Evolutionary conservation across 805 yeast genomes (phyloP).

Genomic region (Torulaspora microellipsoides): DNA sequence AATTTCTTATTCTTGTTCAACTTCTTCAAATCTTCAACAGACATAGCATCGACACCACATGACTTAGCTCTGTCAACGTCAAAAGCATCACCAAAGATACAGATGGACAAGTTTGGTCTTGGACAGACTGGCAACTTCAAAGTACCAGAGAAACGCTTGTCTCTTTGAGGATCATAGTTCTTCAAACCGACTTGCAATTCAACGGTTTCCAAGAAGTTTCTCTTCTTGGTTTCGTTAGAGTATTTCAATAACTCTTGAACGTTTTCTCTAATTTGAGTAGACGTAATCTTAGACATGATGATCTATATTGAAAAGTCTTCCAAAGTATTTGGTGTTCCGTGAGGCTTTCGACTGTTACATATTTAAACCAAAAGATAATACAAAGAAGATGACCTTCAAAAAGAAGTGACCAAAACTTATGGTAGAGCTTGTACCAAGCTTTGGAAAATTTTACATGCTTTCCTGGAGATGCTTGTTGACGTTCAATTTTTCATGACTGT

Average conservation of each 20-base stretch:
- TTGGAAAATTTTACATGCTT: constrained; percentile 2
- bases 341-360: constrained; percentile 43
- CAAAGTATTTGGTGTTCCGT: constrained; percentile 58
- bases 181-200: constrained; percentile 99
- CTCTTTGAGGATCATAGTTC: constrained; percentile 99
- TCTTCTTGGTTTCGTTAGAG: constrained; percentile 96
- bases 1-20: constrained; percentile 99
- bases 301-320: constrained; percentile 51
- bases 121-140: constrained; percentile 97
- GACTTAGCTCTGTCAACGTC: constrained; percentile 99
- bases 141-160: constrained; percentile 99
- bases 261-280: constrained; percentile 93
- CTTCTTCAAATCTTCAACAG: constrained; percentile 99
- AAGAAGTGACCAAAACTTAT: no score
- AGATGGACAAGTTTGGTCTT: constrained; percentile 99
- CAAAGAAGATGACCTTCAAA: no score
- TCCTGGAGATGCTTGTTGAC: no score
- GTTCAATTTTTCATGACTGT: no score
- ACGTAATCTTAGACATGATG: constrained; percentile 82
- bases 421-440: neutral
- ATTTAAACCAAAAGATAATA: neutral
- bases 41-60: constrained; percentile 98
- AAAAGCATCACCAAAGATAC: constrained; percentile 99
- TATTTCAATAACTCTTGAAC: constrained; percentile 85
- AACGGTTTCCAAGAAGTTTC: constrained; percentile 99